These are phyloP conservation scores for Coemansia pectinata DNA, from an alignment of 192 early-diverging fungal genomes.

Conservation along the genomic window DNA sequence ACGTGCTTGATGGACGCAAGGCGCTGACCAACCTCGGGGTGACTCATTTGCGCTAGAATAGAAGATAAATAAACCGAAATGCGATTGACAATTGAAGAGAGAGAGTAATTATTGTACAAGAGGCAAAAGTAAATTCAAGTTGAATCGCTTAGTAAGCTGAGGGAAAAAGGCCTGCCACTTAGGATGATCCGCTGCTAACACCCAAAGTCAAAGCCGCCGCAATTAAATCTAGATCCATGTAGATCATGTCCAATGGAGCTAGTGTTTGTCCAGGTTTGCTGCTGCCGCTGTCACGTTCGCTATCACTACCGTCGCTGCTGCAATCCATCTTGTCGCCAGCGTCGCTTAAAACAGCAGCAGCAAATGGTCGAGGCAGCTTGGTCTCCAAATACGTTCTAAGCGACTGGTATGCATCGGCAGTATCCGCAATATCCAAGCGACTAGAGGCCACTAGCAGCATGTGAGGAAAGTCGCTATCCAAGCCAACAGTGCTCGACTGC, in stretches of 20 bases:
- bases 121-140: neutral
- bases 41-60: slow-evolving; percentile 27
- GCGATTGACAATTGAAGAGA: neutral
- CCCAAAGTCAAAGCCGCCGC: neutral
- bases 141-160: neutral
- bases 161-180: neutral
- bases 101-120: slow-evolving; percentile 1
- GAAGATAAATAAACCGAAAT: neutral
- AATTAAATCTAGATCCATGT: slow-evolving; percentile 33
- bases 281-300: neutral
- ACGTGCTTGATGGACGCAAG: slow-evolving; percentile 74
- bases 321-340: neutral
- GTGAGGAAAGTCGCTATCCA: neutral
- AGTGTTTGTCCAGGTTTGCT: neutral
- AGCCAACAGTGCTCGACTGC: neutral
- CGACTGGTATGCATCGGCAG: neutral
- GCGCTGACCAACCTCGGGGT: slow-evolving; percentile 41
- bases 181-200: neutral
- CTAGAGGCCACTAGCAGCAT: slow-evolving; percentile 1
- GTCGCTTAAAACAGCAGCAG: neutral
- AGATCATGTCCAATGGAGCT: slow-evolving; percentile 8
- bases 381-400: neutral
- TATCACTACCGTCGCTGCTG: neutral
- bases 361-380: slow-evolving; percentile 2
- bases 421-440: neutral